phyloP scores from a whole-genome alignment of 164 flowering plant genomes.

The Chloranthus sessilifolius region DNA sequence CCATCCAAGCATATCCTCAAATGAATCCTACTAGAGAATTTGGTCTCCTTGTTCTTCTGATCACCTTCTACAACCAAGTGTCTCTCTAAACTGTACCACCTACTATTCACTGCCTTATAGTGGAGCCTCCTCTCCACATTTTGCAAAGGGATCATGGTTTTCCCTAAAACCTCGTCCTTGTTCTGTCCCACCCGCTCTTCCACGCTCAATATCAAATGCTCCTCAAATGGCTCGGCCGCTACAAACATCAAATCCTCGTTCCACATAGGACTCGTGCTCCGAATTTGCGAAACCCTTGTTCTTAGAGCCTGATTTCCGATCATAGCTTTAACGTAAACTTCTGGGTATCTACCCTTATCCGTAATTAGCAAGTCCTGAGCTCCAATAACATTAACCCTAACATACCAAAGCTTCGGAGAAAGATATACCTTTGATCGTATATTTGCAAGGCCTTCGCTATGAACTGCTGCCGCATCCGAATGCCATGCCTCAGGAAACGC shows the following conservation, averaged over 20 bases:
- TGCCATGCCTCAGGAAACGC: constrained; percentile 33
- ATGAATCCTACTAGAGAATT: constrained; percentile 36
- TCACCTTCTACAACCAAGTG: constrained; percentile 64
- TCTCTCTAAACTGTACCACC: constrained; percentile 48
- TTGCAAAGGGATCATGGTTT: constrained; percentile 25
- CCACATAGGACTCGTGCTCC: constrained; percentile 38
- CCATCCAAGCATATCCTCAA: constrained; percentile 48
- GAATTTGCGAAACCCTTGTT: constrained; percentile 25
- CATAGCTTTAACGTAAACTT: constrained; percentile 29
- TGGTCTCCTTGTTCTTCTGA: constrained; percentile 22
- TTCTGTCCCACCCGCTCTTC: constrained; percentile 30
- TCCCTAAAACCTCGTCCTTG: constrained; percentile 38
- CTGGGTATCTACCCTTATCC: constrained; percentile 25
- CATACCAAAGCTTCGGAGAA: constrained; percentile 56
- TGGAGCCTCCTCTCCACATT: constrained; percentile 31
- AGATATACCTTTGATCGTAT: constrained; percentile 49
- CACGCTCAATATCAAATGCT: constrained; percentile 37
- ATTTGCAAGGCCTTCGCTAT: constrained; percentile 25
- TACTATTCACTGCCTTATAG: constrained; percentile 17
- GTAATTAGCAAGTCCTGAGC: constrained; percentile 42
- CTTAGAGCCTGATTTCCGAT: constrained; percentile 31
- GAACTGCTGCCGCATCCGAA: constrained; percentile 24
- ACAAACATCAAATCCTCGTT: constrained; percentile 57
- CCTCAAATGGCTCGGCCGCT: constrained; percentile 60
- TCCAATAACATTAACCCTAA: constrained; percentile 49